A percentile compares a stretch with the other conserved stretches of the same genome.
Evolutionary conservation across 345 rosid genomes (phyloP).

Genomic region (Cardamine resedifolia): DNA sequence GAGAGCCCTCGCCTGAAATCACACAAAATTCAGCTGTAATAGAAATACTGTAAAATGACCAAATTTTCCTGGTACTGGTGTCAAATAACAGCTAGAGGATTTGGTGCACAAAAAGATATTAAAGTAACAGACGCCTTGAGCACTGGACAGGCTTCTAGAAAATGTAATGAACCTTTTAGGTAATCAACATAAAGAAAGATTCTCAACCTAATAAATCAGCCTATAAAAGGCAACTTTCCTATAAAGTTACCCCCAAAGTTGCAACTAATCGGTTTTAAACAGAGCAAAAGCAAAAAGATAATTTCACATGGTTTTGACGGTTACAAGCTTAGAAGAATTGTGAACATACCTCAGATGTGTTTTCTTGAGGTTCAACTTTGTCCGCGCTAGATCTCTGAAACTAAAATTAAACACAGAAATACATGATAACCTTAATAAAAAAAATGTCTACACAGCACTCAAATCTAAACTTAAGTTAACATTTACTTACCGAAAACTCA

Average conservation of each 20-base stretch:
- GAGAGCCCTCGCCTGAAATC: constrained; percentile 52
- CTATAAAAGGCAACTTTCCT: constrained; percentile 19
- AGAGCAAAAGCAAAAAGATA: constrained; percentile 11
- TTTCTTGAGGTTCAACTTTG: constrained; percentile 44
- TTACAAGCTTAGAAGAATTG: not conserved
- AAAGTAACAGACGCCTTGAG: constrained; percentile 7
- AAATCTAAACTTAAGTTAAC: not conserved
- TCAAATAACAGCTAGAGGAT: not conserved
- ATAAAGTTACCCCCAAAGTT: constrained; percentile 12
- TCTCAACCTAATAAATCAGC: constrained; percentile 16
- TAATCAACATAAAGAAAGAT: constrained; percentile 22
- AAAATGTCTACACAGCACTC: not conserved
- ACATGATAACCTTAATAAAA: not conserved
- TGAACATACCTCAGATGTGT: constrained; percentile 49
- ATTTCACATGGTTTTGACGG: not conserved
- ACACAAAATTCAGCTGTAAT: constrained; percentile 2
- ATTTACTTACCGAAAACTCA: constrained; percentile 57
- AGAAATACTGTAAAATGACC: not conserved
- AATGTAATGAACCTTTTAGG: constrained; percentile 15
- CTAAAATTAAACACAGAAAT: constrained; percentile 20
- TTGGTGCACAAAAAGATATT: not conserved
- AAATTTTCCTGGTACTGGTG: not conserved
- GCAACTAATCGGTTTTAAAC: constrained; percentile 5
- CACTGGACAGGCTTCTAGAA: not conserved
- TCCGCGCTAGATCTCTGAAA: constrained; percentile 31